phyloP scores from a whole-genome alignment of 805 yeast genomes.

The Metschnikowia amazonensis region DNA sequence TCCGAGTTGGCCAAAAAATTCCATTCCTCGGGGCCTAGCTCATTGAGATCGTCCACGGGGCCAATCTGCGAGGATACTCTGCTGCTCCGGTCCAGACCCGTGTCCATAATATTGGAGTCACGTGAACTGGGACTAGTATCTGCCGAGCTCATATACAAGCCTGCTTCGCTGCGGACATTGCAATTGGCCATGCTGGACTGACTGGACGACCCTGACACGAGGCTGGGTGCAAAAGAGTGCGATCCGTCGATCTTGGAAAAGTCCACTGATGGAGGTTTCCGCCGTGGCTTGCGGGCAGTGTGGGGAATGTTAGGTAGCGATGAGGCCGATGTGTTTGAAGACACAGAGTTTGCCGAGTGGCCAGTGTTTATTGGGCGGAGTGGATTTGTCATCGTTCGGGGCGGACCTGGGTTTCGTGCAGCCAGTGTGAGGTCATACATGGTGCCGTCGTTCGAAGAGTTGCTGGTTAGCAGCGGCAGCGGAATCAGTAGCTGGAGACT shows the following conservation, averaged over 20 bases:
- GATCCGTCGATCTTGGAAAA: conserved; percentile 33
- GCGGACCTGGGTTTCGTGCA: conserved; percentile 3
- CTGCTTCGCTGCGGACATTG: conserved; percentile 1
- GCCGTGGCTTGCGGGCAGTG: conserved; percentile 14
- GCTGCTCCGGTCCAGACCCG: neutral
- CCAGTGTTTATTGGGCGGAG: conserved; percentile 2
- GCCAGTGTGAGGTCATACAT: neutral
- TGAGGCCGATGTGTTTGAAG: neutral
- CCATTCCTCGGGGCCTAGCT: conserved; percentile 76
- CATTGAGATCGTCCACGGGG: conserved; percentile 35
- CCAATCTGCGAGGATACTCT: neutral
- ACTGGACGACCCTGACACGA: conserved; percentile 4
- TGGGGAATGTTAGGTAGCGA: conserved; percentile 15
- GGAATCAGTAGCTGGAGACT: conserved; percentile 31
- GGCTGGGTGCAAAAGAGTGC: conserved; percentile 16
- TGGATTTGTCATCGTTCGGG: neutral
- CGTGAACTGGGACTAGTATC: conserved; percentile 9
- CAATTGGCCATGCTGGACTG: conserved; percentile 7
- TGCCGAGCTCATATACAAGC: neutral
- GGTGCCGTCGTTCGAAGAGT: neutral
- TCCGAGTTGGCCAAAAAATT: conserved; percentile 51
- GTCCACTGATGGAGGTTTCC: conserved; percentile 45
- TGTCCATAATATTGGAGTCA: conserved; percentile 5
- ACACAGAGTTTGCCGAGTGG: conserved; percentile 2
- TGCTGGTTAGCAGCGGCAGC: conserved; percentile 19